Evolutionary conservation across 176 grass and related monocot genomes (phyloP).

Genomic region (Themeda triandra): DNA sequence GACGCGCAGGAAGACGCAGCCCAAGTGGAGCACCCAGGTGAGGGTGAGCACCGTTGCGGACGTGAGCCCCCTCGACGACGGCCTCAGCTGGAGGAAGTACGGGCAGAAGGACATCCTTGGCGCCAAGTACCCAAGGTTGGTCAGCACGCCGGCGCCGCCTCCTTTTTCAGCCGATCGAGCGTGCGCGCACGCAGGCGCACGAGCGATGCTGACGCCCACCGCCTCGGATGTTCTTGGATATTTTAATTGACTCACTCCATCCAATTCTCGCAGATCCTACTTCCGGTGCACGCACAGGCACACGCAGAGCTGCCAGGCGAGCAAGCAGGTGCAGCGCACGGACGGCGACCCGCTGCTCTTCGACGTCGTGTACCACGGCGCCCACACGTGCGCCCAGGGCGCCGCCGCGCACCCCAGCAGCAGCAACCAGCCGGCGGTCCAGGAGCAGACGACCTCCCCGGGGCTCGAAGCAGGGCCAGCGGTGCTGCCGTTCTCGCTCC

Average conservation of each 20-base stretch:
- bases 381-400: constrained; percentile 55
- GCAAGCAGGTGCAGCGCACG: constrained; percentile 83
- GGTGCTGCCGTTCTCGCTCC: constrained; percentile 5
- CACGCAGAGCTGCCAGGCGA: constrained; percentile 67
- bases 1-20: constrained; percentile 60
- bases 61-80: constrained; percentile 67
- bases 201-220: not conserved
- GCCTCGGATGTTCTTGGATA: not conserved
- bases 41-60: constrained; percentile 48
- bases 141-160: not conserved
- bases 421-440: not conserved
- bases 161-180: not conserved
- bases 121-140: constrained; percentile 94
- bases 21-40: constrained; percentile 70
- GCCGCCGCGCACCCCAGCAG: not conserved
- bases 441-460: not conserved
- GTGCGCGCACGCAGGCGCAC: not conserved
- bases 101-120: constrained; percentile 98
- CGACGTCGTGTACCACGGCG: constrained; percentile 75
- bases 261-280: constrained; percentile 52
- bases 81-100: constrained; percentile 96
- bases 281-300: constrained; percentile 89
- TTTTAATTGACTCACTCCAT: not conserved
- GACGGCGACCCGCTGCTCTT: constrained; percentile 68
- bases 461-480: not conserved